Conservation (phyloP, 1,284 basidiomycete genomes). For the Takashimella koratensis region DNA sequence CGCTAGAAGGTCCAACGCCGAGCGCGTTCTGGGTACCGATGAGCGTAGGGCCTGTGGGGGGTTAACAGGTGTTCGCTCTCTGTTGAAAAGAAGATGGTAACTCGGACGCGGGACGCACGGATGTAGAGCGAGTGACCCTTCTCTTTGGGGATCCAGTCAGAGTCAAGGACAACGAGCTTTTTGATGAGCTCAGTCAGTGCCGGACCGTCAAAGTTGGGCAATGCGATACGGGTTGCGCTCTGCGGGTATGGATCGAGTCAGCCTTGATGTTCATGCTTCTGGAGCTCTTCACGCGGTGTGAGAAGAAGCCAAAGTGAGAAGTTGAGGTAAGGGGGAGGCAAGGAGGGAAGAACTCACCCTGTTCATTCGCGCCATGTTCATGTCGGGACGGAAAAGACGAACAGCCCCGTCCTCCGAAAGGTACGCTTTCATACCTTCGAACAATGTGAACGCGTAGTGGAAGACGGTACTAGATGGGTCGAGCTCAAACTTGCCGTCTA, state of each 20-base stretch:
- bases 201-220: constrained; percentile 70
- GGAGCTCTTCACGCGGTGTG: too few species aligned
- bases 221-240: constrained; percentile 49
- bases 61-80: background rate
- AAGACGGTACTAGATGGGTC: constrained; percentile 84
- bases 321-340: constrained; percentile 2
- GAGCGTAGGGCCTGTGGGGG: constrained; percentile 51
- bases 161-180: constrained; percentile 79
- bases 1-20: constrained; percentile 80
- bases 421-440: constrained; percentile 98
- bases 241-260: too few species aligned
- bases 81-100: background rate
- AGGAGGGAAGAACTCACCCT: constrained; percentile 39
- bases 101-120: constrained; percentile 49
- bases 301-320: constrained; percentile 10
- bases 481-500: constrained; percentile 70
- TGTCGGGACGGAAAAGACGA: constrained; percentile 91
- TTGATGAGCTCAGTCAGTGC: constrained; percentile 81
- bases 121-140: constrained; percentile 90
- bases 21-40: constrained; percentile 89
- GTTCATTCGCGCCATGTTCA: constrained; percentile 82
- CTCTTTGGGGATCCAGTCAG: constrained; percentile 87
- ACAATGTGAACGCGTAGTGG: constrained; percentile 78
- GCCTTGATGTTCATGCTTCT: too few species aligned
- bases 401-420: constrained; percentile 71